Evolutionary conservation across 768 basidiomycete species (phyloP).

Genomic region (Hysterangium stoloniferum): DNA sequence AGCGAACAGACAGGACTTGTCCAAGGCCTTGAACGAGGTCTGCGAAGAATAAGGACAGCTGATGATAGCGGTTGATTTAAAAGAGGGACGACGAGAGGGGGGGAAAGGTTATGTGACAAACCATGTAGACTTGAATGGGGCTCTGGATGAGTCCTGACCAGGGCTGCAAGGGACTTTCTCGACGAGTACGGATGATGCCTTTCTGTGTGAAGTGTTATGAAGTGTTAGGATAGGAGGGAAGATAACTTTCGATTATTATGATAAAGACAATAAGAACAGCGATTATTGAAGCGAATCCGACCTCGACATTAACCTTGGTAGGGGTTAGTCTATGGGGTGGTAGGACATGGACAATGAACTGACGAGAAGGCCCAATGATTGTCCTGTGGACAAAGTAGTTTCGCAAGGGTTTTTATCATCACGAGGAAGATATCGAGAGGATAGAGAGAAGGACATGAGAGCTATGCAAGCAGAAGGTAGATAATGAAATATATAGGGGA

Average conservation of each 20-base stretch:
- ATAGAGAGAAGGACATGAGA: too few relatives aligned
- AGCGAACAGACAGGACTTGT: conserved; percentile 29
- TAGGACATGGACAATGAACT: neutral
- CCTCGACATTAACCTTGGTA: conserved; percentile 27
- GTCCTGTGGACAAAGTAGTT: conserved; percentile 25
- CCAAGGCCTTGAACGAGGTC: conserved; percentile 35
- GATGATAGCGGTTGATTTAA: neutral
- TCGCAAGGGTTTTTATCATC: too few relatives aligned
- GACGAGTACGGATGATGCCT: conserved; percentile 23
- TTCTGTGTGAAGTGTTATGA: conserved; percentile 15
- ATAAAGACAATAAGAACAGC: conserved; percentile 27
- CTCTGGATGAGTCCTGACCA: neutral
- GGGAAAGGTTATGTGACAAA: neutral
- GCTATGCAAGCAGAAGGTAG: too few relatives aligned
- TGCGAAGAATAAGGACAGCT: conserved; percentile 18
- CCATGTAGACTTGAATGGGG: neutral
- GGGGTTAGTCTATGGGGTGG: neutral
- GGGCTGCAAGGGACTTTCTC: conserved; percentile 1
- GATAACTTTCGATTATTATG: conserved; percentile 26
- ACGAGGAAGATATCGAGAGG: too few relatives aligned
- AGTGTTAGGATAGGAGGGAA: neutral
- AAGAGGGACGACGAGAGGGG: neutral
- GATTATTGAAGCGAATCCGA: conserved; percentile 27
- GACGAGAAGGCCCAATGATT: conserved; percentile 32
- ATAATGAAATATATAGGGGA: too few relatives aligned